Base-by-base conservation (phyloP, 164 flowering plant species). In the Vitis rupestris region DNA sequence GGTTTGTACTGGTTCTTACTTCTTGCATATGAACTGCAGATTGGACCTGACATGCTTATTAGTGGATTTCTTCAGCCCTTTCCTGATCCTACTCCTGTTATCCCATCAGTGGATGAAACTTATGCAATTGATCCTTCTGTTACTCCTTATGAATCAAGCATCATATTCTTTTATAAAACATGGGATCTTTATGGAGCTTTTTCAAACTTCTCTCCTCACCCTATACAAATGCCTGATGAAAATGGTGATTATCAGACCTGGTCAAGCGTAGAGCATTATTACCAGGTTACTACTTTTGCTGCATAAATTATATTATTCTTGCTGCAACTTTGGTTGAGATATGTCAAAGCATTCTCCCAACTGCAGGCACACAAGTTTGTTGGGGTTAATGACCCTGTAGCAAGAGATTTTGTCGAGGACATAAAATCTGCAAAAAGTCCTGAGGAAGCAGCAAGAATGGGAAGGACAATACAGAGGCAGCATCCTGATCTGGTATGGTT, bases 161-260 rank as follows among this genome's bases (percentile, higher is more conserved):
- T 93, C 72, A 89, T 91, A 77, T 91, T 86, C 82, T 95, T 95
- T 75, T 91, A 91, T 72, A 95, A 95, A 79, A 82, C 99, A 64
- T 95, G 99, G 99, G 98, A 95, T 70, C 97, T 92, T 64, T 93
- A 90, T 80, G 98, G 98, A 60, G 88, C 91, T 50, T 84, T 95
- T 69, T 95, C 99, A 59, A 95, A 95, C 76, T 95, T 93, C 76
- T 93, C 99, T 63, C 89, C 85, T 55, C 98, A 91, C 76, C 90
- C 97, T 31, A 82, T 95, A 70, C 80, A 75, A 55, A 87, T 95
- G 87, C 82, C 83, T 47, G 91, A 90, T 78, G 89, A 76, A 27
- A 80, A 76, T 77, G 95, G 92, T 63, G 81, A 76, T 56, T 85
- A 85, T 75, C 50, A 47, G 54, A 90, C 82, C 55, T 93, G 97